A percentile compares a stretch with the other conserved stretches of the same genome.
These are phyloP conservation scores for Phylloporus sp. DNA, from an alignment of 768 basidiomycete genomes.

Conservation along the genomic window DNA sequence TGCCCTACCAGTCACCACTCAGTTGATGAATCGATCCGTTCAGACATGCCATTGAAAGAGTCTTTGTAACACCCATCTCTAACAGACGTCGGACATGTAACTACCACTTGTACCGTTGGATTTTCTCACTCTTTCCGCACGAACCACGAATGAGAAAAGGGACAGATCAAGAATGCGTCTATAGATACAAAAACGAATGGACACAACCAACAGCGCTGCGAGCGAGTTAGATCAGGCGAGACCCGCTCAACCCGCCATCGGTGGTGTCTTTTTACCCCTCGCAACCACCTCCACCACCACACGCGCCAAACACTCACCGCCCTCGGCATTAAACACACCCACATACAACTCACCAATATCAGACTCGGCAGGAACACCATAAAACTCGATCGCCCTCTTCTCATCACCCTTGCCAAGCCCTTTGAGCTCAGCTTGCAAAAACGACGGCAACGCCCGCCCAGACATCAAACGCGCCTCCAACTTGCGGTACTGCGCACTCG, in stretches of 20 bases:
- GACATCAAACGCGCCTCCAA: slow-evolving; percentile 49
- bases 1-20: neutral
- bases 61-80: slow-evolving; percentile 23
- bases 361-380: slow-evolving; percentile 45
- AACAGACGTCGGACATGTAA: slow-evolving; percentile 23
- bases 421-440: slow-evolving; percentile 51
- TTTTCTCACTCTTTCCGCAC: slow-evolving; percentile 7
- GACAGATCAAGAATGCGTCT: slow-evolving; percentile 9
- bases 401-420: slow-evolving; percentile 34
- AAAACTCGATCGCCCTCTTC: slow-evolving; percentile 52
- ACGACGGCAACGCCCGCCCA: slow-evolving; percentile 51
- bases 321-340: slow-evolving; percentile 51
- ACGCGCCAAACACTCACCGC: slow-evolving; percentile 49
- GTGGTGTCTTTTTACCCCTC: slow-evolving; percentile 27
- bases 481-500: slow-evolving; percentile 30
- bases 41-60: slow-evolving; percentile 14
- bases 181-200: slow-evolving; percentile 21
- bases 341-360: slow-evolving; percentile 55
- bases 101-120: slow-evolving; percentile 20
- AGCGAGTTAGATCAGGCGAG: slow-evolving; percentile 12
- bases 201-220: slow-evolving; percentile 13
- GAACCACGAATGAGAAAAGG: no score
- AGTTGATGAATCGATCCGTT: neutral
- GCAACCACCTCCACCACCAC: slow-evolving; percentile 55
- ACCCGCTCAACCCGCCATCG: slow-evolving; percentile 27